Base-by-base conservation (phyloP, 2,329 filamentous ascomycete genomes). In the Neonectria faginata region DNA sequence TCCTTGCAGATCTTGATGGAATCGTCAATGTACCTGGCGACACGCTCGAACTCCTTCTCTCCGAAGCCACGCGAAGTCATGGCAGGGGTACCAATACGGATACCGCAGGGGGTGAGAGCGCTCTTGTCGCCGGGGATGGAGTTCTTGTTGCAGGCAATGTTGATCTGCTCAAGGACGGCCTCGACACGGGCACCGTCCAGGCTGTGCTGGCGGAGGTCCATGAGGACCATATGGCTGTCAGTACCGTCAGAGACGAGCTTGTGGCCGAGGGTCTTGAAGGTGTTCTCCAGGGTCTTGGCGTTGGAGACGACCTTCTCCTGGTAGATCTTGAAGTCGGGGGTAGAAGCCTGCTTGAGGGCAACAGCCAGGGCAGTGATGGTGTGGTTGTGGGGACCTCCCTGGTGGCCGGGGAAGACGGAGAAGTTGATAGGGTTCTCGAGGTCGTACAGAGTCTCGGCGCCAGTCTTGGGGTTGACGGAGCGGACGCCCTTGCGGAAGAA, bases 131-230 rank as follows among this genome's bases (percentile, higher is more conserved):
- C 96, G 44, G 96, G 96, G 64, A 97, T 96, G 66, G 93, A 91
- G 89, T 99, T 99, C 90, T 99, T 99, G 90, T 99, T 99, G 89
- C 94, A 97, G 67, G 96, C 94, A 80, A 99, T 97, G 86, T 97
- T 97, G 83, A 97, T 96, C 81, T 97, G 92, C 86, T 99, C 96
- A 20, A 99, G 91, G 64, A 99, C 92, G 67, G 93, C 91, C 87
- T 99, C 96, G 45, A 98, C 92, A 80, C 96, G 93, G 63, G 96
- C 96, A 76, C 96, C 96, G 76, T 99, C 96, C 18, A 99, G 89
- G 68, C 84, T 86, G 78, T 92, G 88, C 77, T 94, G 89, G 79
- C 97, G 94, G 71, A 99, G 90, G 81, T 99, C 96, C 66, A 99
- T 83, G 62, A 99, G 90, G 53, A 99, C 94, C 86, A 99, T 93